Evolutionary conservation across 1,284 basidiomycete genomes (phyloP), one percentile per base, ranked within the genome.

Genomic region (Cutaneotrichosporon spelunceum): DNA sequence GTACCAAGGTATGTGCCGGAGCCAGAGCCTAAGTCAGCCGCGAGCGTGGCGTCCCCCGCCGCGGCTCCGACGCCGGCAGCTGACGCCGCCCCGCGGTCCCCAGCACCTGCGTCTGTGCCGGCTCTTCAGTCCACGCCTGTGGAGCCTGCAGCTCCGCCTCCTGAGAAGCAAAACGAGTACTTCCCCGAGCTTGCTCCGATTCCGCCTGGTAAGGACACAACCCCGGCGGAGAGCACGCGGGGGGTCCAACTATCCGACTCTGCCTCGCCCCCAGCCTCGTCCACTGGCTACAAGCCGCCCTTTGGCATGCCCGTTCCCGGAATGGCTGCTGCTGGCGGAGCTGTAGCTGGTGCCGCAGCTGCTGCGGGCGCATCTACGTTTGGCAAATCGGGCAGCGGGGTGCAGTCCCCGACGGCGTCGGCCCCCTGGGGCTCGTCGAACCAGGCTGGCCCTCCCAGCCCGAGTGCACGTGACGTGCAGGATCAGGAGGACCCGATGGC

Each of bases 401-500:
- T 71, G 72, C 57, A 54, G 2, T 72, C 73, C 5, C 71, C 73
- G 9, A 72, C 74, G 30, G 61, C 64, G 1, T 71, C 71, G 9
- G 61, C 71, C 1, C 53, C 66, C 2, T 67, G 71, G 30, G 48
- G 42, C 10, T 47, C 57, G 14, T 14, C 26, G n/a, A 7, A 16
- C 24, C 50, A 14, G 39, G n/a, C 19, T 30, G 68, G 67, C 11
- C 69, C 68, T 9, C 67, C 65, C 9, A 66, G 62, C 61, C 65
- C 72, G 9, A 67, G 72, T 10, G 67, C 70, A 21, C 65, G 68
- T 16, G 70, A 71, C 36, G 77, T 76, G 33, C 78, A 81, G 0
- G 82, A 83, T 61, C 82, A 84, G 16, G 82, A 82, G 39, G 90
- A 93, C 74, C 90, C 90, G 0, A 82, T 93, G 62, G 87, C 87